Base-by-base conservation (phyloP, 2,329 filamentous ascomycete genomes). In the Stemphylium vesicarium region DNA sequence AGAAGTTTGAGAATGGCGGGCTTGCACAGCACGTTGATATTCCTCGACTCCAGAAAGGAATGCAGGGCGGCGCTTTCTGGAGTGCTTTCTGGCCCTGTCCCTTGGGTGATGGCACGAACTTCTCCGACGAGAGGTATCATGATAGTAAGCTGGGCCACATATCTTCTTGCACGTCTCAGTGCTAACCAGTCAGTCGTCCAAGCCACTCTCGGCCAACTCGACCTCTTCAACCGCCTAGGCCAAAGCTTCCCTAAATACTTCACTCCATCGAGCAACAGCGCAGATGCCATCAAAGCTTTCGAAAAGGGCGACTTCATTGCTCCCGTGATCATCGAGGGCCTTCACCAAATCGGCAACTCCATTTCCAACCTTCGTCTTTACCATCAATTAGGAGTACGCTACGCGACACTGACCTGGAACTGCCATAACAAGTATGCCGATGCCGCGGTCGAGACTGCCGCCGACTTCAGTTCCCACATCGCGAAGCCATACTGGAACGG, bases 291-390 rank as follows among this genome's bases (percentile, higher is more conserved):
- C 33, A 71, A 80, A 2, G 85, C 86, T 15, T 82, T 81, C 56
- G 53, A 72, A 5, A 36, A 68, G 2, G 74, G 75, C 18, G 59
- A 54, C 4, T 64, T 74, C 16, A 77, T 77, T 45, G 72, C 73
- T 0, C 74, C 74, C 7, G 64, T 68, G 31, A 70, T 68, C 35
- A 77, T 77, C 26, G 73, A 74, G 77, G 94, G 94, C 3, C 83
- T 97, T 7, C 94, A 98, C 71, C 94, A 96, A 68, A 96, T 98
- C 64, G 93, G 92, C 54, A 96, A 97, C 77, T 90, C 87, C 1
- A 80, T 88, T 20, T 83, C 89, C 36, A 92, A 87, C 50, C 80
- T 98, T 9, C 87, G 94, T 6, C 81, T 85, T 20, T 96, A 88
- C 75, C 81, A 95, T 73, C 80, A 83, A 2, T 81, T 96, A 2